phyloP scores from a whole-genome alignment of 495 filamentous ascomycete species.

The Aspergillus coremiiformis region DNA sequence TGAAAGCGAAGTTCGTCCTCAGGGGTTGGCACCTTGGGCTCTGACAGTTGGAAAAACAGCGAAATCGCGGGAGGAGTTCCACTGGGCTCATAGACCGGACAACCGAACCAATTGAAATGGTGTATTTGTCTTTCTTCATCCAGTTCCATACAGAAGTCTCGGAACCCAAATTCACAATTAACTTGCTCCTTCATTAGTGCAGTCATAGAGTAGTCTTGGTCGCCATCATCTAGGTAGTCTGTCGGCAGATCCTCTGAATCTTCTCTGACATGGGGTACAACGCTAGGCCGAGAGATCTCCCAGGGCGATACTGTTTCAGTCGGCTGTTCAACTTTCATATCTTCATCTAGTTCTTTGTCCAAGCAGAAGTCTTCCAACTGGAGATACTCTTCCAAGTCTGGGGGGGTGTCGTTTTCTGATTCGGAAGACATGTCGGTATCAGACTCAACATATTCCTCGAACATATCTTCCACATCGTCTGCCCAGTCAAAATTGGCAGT shows the following conservation, averaged over 20 bases:
- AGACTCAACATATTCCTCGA: neutral
- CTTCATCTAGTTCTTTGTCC: neutral
- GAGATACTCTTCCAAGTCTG: neutral
- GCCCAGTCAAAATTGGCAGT: neutral
- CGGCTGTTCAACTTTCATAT: neutral
- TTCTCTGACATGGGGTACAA: neutral
- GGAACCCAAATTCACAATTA: neutral
- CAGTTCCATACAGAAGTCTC: neutral
- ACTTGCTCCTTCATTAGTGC: neutral
- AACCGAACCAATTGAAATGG: slow-evolving; percentile 30
- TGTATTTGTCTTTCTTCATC: slow-evolving; percentile 13
- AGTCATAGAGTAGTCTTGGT: neutral
- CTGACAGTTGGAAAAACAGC: slow-evolving; percentile 19
- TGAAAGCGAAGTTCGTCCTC: slow-evolving; percentile 5
- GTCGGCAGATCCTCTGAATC: neutral
- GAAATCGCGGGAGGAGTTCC: slow-evolving; percentile 26
- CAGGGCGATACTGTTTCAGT: neutral
- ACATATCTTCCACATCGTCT: neutral
- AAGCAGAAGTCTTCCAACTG: neutral
- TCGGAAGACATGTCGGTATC: neutral
- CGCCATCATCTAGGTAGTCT: neutral
- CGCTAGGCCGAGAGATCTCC: neutral
- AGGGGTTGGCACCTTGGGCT: slow-evolving; percentile 10
- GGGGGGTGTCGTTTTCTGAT: neutral
- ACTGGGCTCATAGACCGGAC: slow-evolving; percentile 14